These are phyloP conservation scores for Saturnispora halmiae DNA, from an alignment of 805 yeast genomes.

Conservation along the genomic window DNA sequence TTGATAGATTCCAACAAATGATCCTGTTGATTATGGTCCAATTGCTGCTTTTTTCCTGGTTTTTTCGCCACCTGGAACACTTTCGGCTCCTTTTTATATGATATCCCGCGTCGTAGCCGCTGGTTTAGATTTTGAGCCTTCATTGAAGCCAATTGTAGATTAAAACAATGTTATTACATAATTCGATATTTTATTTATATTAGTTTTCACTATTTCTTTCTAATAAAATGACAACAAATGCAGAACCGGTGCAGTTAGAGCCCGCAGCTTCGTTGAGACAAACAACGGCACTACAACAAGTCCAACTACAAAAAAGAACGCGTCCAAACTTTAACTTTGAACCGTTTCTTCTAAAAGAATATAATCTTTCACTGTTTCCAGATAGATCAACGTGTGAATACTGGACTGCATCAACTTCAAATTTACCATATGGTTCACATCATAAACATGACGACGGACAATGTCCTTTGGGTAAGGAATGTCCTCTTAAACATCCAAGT, in stretches of 20 bases:
- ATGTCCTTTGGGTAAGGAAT: constrained; percentile 79
- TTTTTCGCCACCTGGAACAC: background rate
- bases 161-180: background rate
- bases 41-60: background rate
- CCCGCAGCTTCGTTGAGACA: constrained; percentile 14
- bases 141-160: background rate
- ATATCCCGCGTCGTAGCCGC: background rate
- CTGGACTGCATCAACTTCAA: constrained; percentile 47
- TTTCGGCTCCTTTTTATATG: background rate
- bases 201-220: background rate
- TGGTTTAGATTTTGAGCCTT: background rate
- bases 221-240: background rate
- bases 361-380: constrained; percentile 75
- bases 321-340: constrained; percentile 51
- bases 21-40: constrained; percentile 16
- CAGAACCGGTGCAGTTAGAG: constrained; percentile 4
- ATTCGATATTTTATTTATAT: background rate
- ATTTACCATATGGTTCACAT: constrained; percentile 6
- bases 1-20: background rate
- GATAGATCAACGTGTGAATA: constrained; percentile 81
- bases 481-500: constrained; percentile 78
- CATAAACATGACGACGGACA: constrained; percentile 21
- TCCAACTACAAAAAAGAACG: constrained; percentile 9
- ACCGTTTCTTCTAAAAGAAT: constrained; percentile 71
- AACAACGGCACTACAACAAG: constrained; percentile 15